Base-by-base conservation (phyloP, 1,284 basidiomycete species). In the Sporisorium scitamineum region DNA sequence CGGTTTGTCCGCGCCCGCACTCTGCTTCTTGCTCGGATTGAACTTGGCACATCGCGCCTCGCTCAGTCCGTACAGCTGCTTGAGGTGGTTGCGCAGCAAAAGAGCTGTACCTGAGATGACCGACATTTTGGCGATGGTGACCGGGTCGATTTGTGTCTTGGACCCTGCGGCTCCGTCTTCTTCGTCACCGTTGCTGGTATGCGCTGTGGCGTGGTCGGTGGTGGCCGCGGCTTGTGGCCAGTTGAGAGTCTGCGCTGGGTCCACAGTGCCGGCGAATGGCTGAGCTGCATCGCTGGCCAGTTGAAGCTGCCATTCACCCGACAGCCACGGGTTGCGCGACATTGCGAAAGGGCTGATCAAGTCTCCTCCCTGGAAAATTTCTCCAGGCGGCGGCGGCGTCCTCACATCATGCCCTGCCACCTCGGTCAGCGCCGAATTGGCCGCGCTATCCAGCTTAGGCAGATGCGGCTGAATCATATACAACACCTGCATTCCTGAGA, bases 401-500 rank as follows among this genome's bases (percentile, higher is more conserved):
- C 29, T 54, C 24, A 53, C n/a, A 0, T 56, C 61, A 20, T 62
- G 55, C n/a, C 50, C 27, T 2, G 34, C 54, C 39, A 58, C 20
- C 26, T 48, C 42, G 7, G 52, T 39, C 34, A 24, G 41, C 4
- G 61, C 29, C 24, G 51, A 26, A 18, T 4, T 39, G 11, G 39
- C n/a, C 20, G 13, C 18, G 14, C 26, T 18, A 10, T 70, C 67
- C 45, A 71, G 75, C 50, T 74, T 68, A 2, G 71, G 71, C 42
- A 74, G 32, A 45, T 74, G 66, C n/a, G 59, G 54, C 44, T 74
- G 73, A 6, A 57, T 65, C 58, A 79, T 58, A 47, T 85, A 81
- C 7, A 86, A 74, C 13, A 96, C 86, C 77, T 95, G 93, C 87
- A 92, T 91, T 24, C 94, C 95, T 3, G 91, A 90, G 0, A 92